Percentiles rank a stretch among this genome's conserved stretches.
phyloP scores from a whole-genome alignment of 106 monocot genomes.

The Allium cepa region DNA sequence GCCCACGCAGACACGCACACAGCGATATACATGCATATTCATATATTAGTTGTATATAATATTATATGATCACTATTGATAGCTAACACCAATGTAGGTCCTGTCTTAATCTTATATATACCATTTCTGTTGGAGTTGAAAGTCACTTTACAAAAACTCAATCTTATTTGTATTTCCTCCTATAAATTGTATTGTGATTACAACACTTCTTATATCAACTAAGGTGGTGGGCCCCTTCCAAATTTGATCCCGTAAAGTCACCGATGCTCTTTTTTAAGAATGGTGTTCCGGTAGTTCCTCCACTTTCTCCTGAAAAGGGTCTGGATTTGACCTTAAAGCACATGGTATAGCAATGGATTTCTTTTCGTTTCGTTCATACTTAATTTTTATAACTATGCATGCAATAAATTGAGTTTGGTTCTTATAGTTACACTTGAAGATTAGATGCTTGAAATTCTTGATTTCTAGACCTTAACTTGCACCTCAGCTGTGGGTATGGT shows the following conservation, averaged over 20 bases:
- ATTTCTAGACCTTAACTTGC: not conserved
- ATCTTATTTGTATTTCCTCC: no score
- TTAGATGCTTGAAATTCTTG: not conserved
- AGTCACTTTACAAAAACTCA: no score
- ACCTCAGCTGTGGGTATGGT: no score
- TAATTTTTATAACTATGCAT: no score
- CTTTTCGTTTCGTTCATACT: not conserved
- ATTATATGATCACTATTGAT: no score
- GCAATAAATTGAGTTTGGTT: not conserved
- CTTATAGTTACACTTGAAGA: not conserved
- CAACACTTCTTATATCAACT: not conserved
- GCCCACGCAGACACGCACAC: no score
- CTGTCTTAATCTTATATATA: no score
- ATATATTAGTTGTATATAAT: no score
- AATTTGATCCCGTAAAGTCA: slow-evolving; percentile 80
- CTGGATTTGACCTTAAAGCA: slow-evolving; percentile 66
- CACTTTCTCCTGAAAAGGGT: slow-evolving; percentile 56
- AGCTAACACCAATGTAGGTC: no score
- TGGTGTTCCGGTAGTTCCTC: slow-evolving; percentile 65
- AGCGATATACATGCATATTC: no score
- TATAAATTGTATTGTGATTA: no score
- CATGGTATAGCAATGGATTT: slow-evolving; percentile 46
- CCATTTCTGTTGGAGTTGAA: no score
- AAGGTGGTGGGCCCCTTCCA: slow-evolving; percentile 98
- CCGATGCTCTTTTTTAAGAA: slow-evolving; percentile 95